These are phyloP conservation scores for Auricularia sp. DNA, from an alignment of 768 basidiomycete genomes.

Conservation along the genomic window DNA sequence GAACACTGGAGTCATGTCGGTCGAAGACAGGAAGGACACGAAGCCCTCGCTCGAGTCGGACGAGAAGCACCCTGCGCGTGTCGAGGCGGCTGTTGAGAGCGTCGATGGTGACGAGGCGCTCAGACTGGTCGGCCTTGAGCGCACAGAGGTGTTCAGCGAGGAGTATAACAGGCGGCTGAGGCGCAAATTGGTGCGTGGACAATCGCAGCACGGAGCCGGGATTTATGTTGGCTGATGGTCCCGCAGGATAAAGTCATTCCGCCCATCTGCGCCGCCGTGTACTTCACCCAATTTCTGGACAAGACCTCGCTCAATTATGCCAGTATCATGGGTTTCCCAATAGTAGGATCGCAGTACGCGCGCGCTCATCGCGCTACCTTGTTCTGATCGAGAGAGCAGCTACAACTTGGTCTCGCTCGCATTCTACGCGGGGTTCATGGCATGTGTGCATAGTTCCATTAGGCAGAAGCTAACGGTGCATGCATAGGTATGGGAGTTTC, in stretches of 20 bases:
- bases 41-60: neutral
- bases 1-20: neutral
- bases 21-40: neutral
- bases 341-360: slow-evolving; percentile 28
- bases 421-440: slow-evolving; percentile 42
- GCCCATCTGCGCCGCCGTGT: slow-evolving; percentile 51
- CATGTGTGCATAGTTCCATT: slow-evolving; percentile 11
- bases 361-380: neutral
- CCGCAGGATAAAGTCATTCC: slow-evolving; percentile 42
- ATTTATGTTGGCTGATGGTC: neutral
- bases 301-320: slow-evolving; percentile 65
- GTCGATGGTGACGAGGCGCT: slow-evolving; percentile 50
- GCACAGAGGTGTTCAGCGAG: slow-evolving; percentile 44
- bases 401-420: slow-evolving; percentile 57
- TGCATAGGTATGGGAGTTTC: slow-evolving; percentile 48
- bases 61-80: neutral
- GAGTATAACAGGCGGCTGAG: slow-evolving; percentile 49
- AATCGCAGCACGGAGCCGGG: neutral
- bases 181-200: slow-evolving; percentile 42
- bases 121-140: slow-evolving; percentile 45
- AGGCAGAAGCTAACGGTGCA: neutral
- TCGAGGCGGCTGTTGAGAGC: neutral
- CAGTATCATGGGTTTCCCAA: slow-evolving; percentile 59
- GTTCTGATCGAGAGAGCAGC: slow-evolving; percentile 20
- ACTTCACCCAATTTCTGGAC: slow-evolving; percentile 63